These are phyloP conservation scores for Cicer yamashitae DNA, from an alignment of 306 rosid species.

Conservation along the genomic window DNA sequence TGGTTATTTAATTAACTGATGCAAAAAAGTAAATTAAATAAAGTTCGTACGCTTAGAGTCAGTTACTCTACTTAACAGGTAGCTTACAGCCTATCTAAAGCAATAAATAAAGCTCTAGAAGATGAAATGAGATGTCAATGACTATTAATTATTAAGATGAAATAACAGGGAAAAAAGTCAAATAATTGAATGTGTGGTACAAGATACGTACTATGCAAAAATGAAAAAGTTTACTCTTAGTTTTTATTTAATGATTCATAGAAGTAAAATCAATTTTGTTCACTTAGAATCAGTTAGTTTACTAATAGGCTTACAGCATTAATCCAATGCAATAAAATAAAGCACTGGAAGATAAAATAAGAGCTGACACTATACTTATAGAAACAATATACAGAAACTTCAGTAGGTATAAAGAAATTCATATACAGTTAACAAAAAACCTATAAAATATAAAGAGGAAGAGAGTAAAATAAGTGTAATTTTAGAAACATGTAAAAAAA, in stretches of 20 bases:
- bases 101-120: constrained; percentile 2
- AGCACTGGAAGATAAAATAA: constrained; percentile 20
- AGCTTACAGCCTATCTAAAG: constrained; percentile 24
- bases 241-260: constrained; percentile 3
- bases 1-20: not conserved
- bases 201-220: constrained; percentile 6
- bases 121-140: not conserved
- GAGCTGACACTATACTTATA: constrained; percentile 13
- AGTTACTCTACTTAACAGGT: constrained; percentile 17
- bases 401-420: constrained; percentile 18
- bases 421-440: constrained; percentile 5
- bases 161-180: not conserved
- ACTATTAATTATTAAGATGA: not conserved
- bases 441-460: constrained; percentile 25
- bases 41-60: constrained; percentile 2
- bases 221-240: not conserved
- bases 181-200: not conserved
- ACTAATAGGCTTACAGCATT: constrained; percentile 25
- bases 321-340: constrained; percentile 32
- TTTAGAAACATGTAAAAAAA: not conserved
- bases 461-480: not conserved
- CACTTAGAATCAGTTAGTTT: constrained; percentile 22
- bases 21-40: not conserved
- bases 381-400: constrained; percentile 3
- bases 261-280: constrained; percentile 1